Base-by-base conservation (phyloP, 75 land plant genomes). In the Pinus albicaulis region DNA sequence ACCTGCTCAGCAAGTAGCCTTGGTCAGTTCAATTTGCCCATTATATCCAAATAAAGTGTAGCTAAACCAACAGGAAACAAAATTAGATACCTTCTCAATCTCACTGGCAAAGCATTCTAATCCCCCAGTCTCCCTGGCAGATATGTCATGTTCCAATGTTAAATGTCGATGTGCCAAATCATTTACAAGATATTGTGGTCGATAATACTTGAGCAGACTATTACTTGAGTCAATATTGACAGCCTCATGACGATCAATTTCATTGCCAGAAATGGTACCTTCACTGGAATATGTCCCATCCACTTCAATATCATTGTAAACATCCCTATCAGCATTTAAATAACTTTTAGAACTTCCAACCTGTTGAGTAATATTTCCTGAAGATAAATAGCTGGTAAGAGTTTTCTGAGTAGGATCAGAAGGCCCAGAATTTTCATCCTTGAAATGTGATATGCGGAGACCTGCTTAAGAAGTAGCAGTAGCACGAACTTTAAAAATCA, bases 371-470 rank as follows among this genome's bases (percentile, higher is more conserved):
- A 81, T 68, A 77, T 78, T 80, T 76, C 80, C 81, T n/a, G 83
- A 56, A 25, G 53, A 61, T 25, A 92, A 5, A 70, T 81, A 92
- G 57, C 74, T 72, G 4, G 81, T 72, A 25, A 94, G 71, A 55
- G 89, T 89, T 75, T 77, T 92, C 64, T 94, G 98, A 5, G 82
- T 78, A 1, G 86, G 88, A 75, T 90, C 92, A 61, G 74, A 26
- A 58, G 76, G 44, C 71, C 76, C 79, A 69, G 8, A n/a, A 52
- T 78, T 77, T 6, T 81, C 92, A 76, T 89, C 95, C 31, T 76
- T 78, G 68, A 94, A 92, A 20, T 92, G 92, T 34, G 98, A 92
- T 77, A 94, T 80, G 10, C 98, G 92, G 60, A 94, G 74, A 24
- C 98, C 98, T 94, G 85, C 63, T 23, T 56, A 58, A 66, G 36